These are phyloP conservation scores for Candida peoriensis DNA, from an alignment of 805 yeast species.

Conservation along the genomic window DNA sequence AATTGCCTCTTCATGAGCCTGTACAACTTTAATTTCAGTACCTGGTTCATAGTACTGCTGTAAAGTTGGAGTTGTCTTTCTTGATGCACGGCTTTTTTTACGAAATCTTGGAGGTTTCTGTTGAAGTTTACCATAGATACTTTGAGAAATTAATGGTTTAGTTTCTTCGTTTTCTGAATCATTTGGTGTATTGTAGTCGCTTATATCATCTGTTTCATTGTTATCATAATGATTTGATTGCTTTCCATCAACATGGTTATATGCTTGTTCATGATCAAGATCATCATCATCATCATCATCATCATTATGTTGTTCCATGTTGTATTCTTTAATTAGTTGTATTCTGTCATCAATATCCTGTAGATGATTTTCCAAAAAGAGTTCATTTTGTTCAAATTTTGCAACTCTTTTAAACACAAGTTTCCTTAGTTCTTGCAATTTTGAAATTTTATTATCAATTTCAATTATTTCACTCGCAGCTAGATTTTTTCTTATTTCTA, in stretches of 20 bases:
- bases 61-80: conserved; percentile 56
- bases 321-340: conserved; percentile 37
- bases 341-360: conserved; percentile 39
- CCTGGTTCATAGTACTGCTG: conserved; percentile 64
- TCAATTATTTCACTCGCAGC: conserved; percentile 62
- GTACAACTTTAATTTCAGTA: conserved; percentile 41
- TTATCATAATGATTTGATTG: no score
- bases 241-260: no score
- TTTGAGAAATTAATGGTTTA: conserved; percentile 34
- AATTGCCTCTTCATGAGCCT: conserved; percentile 49
- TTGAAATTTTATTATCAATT: conserved; percentile 51
- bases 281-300: conserved; percentile 11
- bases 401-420: conserved; percentile 56
- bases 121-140: conserved; percentile 40
- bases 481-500: conserved; percentile 59
- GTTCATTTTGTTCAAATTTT: conserved; percentile 54
- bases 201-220: background rate
- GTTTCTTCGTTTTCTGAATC: conserved; percentile 6
- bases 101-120: conserved; percentile 28
- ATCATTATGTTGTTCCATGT: conserved; percentile 27
- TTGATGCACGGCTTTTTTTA: conserved; percentile 26
- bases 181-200: conserved; percentile 4
- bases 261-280: background rate
- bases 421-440: conserved; percentile 45
- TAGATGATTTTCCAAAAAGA: conserved; percentile 45